Conservation (phyloP, 805 yeast species). For the Saturnispora silvae region DNA sequence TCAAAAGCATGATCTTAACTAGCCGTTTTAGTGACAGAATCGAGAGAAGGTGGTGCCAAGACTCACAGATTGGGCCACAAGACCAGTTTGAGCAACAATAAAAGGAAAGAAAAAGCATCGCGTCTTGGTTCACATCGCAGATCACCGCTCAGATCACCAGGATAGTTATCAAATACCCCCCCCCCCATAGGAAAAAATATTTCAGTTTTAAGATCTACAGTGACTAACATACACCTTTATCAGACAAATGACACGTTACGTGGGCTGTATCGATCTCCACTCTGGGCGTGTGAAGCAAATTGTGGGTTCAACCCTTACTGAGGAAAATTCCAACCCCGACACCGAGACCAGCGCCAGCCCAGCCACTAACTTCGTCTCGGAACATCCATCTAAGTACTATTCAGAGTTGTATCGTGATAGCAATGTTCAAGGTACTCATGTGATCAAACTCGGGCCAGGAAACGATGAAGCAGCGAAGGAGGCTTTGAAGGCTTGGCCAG, state of each 20-base stretch:
- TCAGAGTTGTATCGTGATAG: slow-evolving; percentile 56
- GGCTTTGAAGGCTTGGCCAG: slow-evolving; percentile 71
- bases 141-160: too few species aligned
- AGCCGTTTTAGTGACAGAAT: too few species aligned
- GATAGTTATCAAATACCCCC: too few species aligned
- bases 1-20: too few species aligned
- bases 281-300: slow-evolving; percentile 93
- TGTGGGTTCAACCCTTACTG: slow-evolving; percentile 79
- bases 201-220: too few species aligned
- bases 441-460: slow-evolving; percentile 77
- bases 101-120: too few species aligned
- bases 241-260: slow-evolving; percentile 78
- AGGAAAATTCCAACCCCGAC: slow-evolving; percentile 10
- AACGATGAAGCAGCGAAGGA: slow-evolving; percentile 76
- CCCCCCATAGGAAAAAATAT: too few species aligned
- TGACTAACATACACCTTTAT: too few species aligned
- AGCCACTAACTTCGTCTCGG: slow-evolving; percentile 70
- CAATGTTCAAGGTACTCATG: slow-evolving; percentile 71
- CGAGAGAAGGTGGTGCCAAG: too few species aligned
- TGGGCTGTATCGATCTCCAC: slow-evolving; percentile 94
- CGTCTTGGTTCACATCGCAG: too few species aligned
- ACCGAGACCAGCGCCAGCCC: slow-evolving; percentile 26
- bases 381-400: slow-evolving; percentile 63
- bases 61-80: too few species aligned
- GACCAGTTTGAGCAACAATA: too few species aligned